Conservation (phyloP, 306 rosid species). For the Sicyos edulis region DNA sequence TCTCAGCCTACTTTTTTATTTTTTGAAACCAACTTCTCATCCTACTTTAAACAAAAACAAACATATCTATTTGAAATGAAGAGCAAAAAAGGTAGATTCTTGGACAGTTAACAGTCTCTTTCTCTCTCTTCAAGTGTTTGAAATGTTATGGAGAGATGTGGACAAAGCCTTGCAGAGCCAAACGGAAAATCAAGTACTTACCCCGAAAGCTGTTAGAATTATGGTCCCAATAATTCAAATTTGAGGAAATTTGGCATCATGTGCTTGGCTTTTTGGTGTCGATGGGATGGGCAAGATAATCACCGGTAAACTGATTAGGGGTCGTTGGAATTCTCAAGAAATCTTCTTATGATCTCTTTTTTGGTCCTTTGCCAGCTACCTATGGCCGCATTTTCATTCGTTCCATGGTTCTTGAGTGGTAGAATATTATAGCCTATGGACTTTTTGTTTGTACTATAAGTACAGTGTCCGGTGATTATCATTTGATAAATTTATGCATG, state of each 20-base stretch:
- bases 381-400: background rate
- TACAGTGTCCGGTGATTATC: background rate
- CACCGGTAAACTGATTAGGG: background rate
- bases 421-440: background rate
- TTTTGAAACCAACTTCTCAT: no score
- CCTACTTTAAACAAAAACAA: background rate
- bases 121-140: background rate
- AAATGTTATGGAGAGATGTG: background rate
- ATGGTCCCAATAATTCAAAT: slow-evolving; percentile 6
- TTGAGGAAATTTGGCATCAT: background rate
- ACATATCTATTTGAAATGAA: background rate
- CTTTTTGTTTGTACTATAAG: background rate
- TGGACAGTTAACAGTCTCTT: slow-evolving; percentile 4
- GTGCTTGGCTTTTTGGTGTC: background rate
- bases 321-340: background rate
- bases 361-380: background rate
- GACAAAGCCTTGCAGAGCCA: background rate
- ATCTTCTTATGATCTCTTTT: background rate
- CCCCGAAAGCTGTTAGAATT: background rate
- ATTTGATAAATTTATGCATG: background rate
- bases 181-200: background rate
- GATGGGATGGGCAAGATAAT: slow-evolving; percentile 3
- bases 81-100: background rate
- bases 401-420: background rate
- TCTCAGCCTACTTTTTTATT: no score